These are phyloP conservation scores for Colletotrichum eleusines DNA, from an alignment of 2,329 filamentous ascomycete species.

Conservation along the genomic window DNA sequence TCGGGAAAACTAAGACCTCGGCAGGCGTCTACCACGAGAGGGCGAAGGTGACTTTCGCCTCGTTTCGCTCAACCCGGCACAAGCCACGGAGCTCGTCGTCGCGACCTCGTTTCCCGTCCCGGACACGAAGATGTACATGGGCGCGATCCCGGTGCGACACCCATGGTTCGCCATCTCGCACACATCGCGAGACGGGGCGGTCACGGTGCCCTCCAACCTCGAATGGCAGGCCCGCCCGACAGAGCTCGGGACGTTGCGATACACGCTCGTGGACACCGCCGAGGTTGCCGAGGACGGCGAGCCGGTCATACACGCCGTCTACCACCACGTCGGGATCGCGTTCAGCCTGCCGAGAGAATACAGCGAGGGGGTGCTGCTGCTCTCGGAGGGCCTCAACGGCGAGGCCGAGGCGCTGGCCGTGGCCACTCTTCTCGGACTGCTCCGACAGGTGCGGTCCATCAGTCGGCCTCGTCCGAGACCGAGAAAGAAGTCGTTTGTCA, in stretches of 20 bases:
- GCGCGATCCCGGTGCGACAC: slow-evolving; percentile 6
- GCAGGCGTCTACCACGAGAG: slow-evolving; percentile 15
- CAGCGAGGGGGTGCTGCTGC: slow-evolving; percentile 40
- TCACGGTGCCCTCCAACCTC: background rate
- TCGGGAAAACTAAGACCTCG: background rate
- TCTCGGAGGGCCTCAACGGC: slow-evolving; percentile 17
- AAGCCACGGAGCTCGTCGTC: background rate
- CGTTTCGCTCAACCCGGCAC: background rate
- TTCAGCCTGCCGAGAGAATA: slow-evolving; percentile 32
- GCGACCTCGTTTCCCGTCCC: slow-evolving; percentile 13
- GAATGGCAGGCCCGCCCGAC: slow-evolving; percentile 34
- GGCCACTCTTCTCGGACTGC: slow-evolving; percentile 18
- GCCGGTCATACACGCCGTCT: slow-evolving; percentile 35
- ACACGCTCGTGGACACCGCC: slow-evolving; percentile 33
- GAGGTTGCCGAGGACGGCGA: background rate
- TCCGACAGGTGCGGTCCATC: slow-evolving; percentile 26
- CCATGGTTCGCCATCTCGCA: slow-evolving; percentile 33
- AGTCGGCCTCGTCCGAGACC: slow-evolving; percentile 20
- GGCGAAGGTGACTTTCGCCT: slow-evolving; percentile 16
- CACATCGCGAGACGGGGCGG: background rate
- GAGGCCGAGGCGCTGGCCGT: slow-evolving; percentile 28
- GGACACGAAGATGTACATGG: slow-evolving; percentile 4
- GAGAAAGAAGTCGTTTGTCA: slow-evolving; percentile 26
- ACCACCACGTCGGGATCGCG: slow-evolving; percentile 41
- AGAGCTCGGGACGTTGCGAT: slow-evolving; percentile 33